Base-by-base conservation (phyloP, 495 filamentous ascomycete species). In the Mycothermus thermophilus region DNA sequence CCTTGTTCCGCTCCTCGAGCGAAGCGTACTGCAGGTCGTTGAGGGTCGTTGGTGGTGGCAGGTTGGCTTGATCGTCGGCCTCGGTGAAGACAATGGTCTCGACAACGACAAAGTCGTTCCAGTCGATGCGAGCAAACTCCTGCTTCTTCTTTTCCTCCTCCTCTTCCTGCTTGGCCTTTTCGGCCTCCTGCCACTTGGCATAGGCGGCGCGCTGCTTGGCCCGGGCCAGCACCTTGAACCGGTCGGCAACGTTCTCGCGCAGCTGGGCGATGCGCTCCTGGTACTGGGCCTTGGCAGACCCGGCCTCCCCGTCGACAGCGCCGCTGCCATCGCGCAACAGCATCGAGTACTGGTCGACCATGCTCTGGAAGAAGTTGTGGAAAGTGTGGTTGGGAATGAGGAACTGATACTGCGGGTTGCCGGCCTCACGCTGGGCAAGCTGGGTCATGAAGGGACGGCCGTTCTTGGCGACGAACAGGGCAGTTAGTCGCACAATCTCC, bases 371-470 rank as follows among this genome's bases (percentile, higher is more conserved):
- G 59, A 85, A 96, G 54, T 90, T 84, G 59, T 94, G 83, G 32
- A 94, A 75, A 51, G 77, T 88, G 66, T 97, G 92, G 47, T 93
- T 87, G 27, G 90, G 88, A 34, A 88, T 77, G 16, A 97, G 66
- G 54, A 97, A 97, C 59, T 96, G 87, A 55, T 96, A 97, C 54
- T 97, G 92, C 50, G 72, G 88, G 57, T 97, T 96, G 40, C 83
- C 65, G 10, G 83, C 68, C 64, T 97, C 90, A 35, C 83, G 72
- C 53, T 93, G 86, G 6, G 77, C 79, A 34, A 97, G 63, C 20
- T 76, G 71, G 4, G 85, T 96, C 74, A 93, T 79, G 57, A 84
- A 97, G 14, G 75, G 74, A 41, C 87, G 77, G 4, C 90, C 92
- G 55, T 88, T 82, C 55, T 82, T 84, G 27, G 92, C 90, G 41